These are phyloP conservation scores for Candolleomyces aberdarensis DNA, from an alignment of 768 basidiomycete genomes.

Conservation along the genomic window DNA sequence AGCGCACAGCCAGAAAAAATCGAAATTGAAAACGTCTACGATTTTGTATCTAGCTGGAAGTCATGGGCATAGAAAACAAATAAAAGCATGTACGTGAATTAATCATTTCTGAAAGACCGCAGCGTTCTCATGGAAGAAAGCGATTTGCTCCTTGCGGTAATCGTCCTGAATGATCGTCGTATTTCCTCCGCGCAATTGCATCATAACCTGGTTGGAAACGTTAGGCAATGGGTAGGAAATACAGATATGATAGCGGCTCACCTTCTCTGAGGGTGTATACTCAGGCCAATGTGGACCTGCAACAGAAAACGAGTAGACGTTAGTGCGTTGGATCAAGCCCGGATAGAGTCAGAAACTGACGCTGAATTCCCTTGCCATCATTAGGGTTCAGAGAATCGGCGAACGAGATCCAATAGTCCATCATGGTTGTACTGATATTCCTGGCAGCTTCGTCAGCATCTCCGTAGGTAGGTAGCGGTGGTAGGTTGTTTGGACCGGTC, in stretches of 20 bases:
- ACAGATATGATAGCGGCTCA: too few relatives aligned
- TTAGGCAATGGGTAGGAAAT: too few relatives aligned
- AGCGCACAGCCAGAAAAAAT: too few relatives aligned
- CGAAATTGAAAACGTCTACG: too few relatives aligned
- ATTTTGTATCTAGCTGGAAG: too few relatives aligned
- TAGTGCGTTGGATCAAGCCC: background rate
- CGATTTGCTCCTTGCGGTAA: constrained; percentile 33
- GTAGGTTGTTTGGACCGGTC: too few relatives aligned
- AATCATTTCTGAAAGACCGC: constrained; percentile 12
- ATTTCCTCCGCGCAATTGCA: constrained; percentile 33
- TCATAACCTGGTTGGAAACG: background rate
- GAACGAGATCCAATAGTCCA: constrained; percentile 44
- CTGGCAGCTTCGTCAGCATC: constrained; percentile 18
- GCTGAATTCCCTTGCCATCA: constrained; percentile 26
- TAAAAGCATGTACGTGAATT: background rate
- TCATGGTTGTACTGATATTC: constrained; percentile 28
- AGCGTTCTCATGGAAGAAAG: constrained; percentile 32
- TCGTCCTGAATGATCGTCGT: constrained; percentile 32
- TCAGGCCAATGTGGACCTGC: constrained; percentile 28
- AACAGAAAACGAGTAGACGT: background rate
- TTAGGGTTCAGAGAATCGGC: constrained; percentile 36
- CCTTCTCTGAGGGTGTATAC: constrained; percentile 15
- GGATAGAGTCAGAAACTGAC: constrained; percentile 20
- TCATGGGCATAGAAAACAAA: too few relatives aligned
- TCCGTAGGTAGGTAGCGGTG: background rate